Evolutionary conservation across 1,284 basidiomycete species (phyloP).

Genomic region (Microbotryomycetes sp.): DNA sequence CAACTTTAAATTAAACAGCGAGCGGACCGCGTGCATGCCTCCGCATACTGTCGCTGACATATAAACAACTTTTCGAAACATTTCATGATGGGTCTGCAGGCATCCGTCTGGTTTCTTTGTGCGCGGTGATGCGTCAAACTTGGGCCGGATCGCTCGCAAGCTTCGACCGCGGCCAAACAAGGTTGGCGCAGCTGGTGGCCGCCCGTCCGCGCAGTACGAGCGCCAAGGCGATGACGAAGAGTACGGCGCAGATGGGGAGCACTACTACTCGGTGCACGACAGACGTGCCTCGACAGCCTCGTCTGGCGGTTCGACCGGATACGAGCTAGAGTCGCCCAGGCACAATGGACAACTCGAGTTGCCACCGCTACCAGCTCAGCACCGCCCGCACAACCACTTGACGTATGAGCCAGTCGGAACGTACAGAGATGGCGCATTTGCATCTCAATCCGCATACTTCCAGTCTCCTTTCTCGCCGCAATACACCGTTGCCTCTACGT

Average conservation of each 20-base stretch:
- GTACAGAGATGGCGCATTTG: neutral
- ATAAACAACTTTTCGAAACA: neutral
- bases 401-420: slow-evolving; percentile 2
- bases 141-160: slow-evolving; percentile 18
- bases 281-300: neutral
- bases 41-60: neutral
- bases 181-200: neutral
- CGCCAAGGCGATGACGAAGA: too few species aligned
- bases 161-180: slow-evolving; percentile 5
- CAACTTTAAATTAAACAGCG: neutral
- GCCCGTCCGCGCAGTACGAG: neutral
- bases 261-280: too few species aligned
- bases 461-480: neutral
- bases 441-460: neutral
- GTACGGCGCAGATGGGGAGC: too few species aligned
- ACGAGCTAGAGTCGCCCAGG: neutral
- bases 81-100: neutral
- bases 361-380: neutral
- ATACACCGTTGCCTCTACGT: neutral
- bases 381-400: neutral
- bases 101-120: slow-evolving; percentile 21
- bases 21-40: too few species aligned
- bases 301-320: neutral
- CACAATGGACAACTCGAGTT: neutral
- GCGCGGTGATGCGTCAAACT: slow-evolving; percentile 11